phyloP scores from a whole-genome alignment of 495 filamentous ascomycete species.

The Pyrenopolyporus hunteri region DNA sequence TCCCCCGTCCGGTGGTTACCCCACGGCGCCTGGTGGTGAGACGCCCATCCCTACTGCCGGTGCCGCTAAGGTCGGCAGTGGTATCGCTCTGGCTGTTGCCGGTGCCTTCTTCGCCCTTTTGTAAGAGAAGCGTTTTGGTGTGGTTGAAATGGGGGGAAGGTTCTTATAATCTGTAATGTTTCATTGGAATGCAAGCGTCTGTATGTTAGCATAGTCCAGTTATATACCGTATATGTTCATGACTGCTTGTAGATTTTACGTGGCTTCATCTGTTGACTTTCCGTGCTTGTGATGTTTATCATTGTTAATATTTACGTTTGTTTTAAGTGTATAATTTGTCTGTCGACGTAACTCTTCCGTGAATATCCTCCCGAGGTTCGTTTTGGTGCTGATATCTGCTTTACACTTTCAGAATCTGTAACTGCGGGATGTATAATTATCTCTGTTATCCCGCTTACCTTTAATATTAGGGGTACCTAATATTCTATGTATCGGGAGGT shows the following conservation, averaged over 20 bases:
- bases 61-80: slow-evolving; percentile 37
- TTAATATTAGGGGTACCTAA: too few relatives aligned
- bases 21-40: slow-evolving; percentile 16
- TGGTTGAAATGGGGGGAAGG: slow-evolving; percentile 3
- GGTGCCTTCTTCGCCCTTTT: slow-evolving; percentile 35
- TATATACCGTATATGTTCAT: slow-evolving; percentile 40
- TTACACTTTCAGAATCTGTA: too few relatives aligned
- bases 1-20: slow-evolving; percentile 22
- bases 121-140: slow-evolving; percentile 23
- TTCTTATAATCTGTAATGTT: slow-evolving; percentile 39
- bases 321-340: too few relatives aligned
- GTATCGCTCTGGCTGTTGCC: slow-evolving; percentile 35
- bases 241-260: slow-evolving; percentile 32
- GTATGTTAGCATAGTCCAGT: slow-evolving; percentile 29
- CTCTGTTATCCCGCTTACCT: too few relatives aligned
- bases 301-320: not conserved
- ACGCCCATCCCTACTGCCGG: slow-evolving; percentile 37
- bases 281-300: not conserved
- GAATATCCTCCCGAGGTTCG: too few relatives aligned
- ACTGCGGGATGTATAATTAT: too few relatives aligned
- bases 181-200: slow-evolving; percentile 31
- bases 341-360: too few relatives aligned
- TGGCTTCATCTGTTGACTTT: slow-evolving; percentile 24
- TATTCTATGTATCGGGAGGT: not conserved
- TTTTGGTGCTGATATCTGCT: too few relatives aligned